Percentiles rank a stretch among this genome's conserved stretches.
These are phyloP conservation scores for Darksidea phi DNA, from an alignment of 495 filamentous ascomycete genomes.

Conservation along the genomic window DNA sequence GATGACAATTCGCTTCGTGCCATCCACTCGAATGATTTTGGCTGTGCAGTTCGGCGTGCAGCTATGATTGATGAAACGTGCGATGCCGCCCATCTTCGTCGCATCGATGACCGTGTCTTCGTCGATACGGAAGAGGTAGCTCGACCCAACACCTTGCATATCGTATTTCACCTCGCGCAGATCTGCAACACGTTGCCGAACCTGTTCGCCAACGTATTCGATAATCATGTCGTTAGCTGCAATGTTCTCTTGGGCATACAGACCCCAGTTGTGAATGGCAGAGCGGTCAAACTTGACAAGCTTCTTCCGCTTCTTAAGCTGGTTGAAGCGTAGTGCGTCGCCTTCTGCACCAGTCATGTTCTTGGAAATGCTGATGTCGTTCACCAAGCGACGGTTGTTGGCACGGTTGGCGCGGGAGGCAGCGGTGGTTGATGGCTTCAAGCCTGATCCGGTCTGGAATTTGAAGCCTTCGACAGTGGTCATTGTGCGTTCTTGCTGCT, in stretches of 20 bases:
- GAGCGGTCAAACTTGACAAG: constrained; percentile 96
- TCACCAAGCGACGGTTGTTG: constrained; percentile 89
- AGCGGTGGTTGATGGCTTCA: constrained; percentile 70
- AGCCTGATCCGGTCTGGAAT: constrained; percentile 61
- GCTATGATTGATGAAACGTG: constrained; percentile 97
- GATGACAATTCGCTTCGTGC: constrained; percentile 98
- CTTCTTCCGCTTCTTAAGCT: constrained; percentile 99
- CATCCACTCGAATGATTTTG: constrained; percentile 99
- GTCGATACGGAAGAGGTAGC: constrained; percentile 96
- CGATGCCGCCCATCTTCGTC: constrained; percentile 97
- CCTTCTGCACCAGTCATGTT: constrained; percentile 70
- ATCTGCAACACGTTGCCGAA: constrained; percentile 93
- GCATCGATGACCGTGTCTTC: constrained; percentile 97
- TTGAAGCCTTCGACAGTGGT: constrained; percentile 68
- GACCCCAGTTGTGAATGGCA: constrained; percentile 97
- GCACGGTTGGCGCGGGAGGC: constrained; percentile 85
- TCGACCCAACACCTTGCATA: constrained; percentile 94
- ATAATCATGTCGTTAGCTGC: constrained; percentile 99
- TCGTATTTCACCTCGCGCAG: constrained; percentile 88
- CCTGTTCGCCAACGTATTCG: constrained; percentile 97
- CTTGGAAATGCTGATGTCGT: constrained; percentile 91
- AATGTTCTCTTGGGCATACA: constrained; percentile 97
- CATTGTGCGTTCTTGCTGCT: constrained; percentile 58
- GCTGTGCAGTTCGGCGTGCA: constrained; percentile 98
- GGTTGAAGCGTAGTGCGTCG: constrained; percentile 93